These are phyloP conservation scores for Colletotrichum filicis DNA, from an alignment of 2,329 filamentous ascomycete species.

Conservation along the genomic window DNA sequence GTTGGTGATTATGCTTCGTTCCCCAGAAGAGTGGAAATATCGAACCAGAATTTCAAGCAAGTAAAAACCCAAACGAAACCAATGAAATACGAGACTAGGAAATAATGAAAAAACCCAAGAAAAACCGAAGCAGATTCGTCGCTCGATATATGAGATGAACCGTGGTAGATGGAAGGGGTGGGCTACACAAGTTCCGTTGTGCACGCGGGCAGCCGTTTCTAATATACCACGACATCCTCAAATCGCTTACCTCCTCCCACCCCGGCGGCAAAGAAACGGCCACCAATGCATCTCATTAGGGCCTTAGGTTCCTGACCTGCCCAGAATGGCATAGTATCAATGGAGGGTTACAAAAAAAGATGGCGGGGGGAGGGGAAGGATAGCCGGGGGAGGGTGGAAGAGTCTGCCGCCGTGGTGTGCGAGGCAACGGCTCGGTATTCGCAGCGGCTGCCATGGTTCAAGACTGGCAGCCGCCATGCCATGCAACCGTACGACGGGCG, in stretches of 20 bases:
- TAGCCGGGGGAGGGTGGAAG: not conserved
- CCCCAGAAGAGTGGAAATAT: not conserved
- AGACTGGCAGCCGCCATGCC: conserved; percentile 31
- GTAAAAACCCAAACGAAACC: conserved; percentile 11
- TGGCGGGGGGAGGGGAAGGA: not conserved
- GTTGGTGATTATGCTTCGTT: conserved; percentile 14
- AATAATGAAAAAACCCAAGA: conserved; percentile 35
- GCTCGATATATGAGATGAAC: conserved; percentile 21
- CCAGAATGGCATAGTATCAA: conserved; percentile 6
- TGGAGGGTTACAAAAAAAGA: conserved; percentile 3
- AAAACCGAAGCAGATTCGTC: conserved; percentile 28
- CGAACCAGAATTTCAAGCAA: conserved; percentile 10
- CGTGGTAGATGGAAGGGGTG: not conserved
- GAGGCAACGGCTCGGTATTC: conserved; percentile 29
- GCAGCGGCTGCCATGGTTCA: conserved; percentile 6
- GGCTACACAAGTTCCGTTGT: not conserved
- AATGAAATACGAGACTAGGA: conserved; percentile 25
- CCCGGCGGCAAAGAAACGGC: conserved; percentile 15
- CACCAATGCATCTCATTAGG: conserved; percentile 2
- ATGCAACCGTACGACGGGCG: conserved; percentile 24
- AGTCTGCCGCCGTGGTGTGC: conserved; percentile 20
- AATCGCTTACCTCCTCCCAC: not conserved
- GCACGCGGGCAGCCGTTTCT: conserved; percentile 26
- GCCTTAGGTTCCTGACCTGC: not conserved
- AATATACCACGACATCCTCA: conserved; percentile 28